phyloP scores from a whole-genome alignment of 495 filamentous ascomycete genomes.

The Amniculicola lignicola region DNA sequence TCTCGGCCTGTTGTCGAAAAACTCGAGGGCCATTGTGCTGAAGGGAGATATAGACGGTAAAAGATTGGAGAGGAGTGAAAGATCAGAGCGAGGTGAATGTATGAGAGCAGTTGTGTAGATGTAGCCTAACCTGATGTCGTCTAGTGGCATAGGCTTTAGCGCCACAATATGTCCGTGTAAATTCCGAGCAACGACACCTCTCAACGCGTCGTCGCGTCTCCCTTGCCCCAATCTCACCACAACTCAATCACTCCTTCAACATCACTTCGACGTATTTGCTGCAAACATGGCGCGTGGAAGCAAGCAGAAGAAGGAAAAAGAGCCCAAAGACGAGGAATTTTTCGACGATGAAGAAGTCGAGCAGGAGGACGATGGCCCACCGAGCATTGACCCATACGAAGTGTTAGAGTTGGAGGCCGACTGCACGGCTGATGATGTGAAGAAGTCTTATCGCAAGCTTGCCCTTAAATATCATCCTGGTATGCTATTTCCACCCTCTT shows the following conservation, averaged over 20 bases:
- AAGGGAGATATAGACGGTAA: not conserved
- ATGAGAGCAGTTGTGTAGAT: too few relatives aligned
- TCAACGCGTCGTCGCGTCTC: slow-evolving; percentile 26
- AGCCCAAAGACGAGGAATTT: slow-evolving; percentile 2
- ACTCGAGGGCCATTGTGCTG: slow-evolving; percentile 6
- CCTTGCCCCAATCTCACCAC: not conserved
- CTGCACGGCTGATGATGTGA: slow-evolving; percentile 42
- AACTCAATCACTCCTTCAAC: not conserved
- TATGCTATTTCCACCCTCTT: not conserved
- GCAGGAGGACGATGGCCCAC: slow-evolving; percentile 35
- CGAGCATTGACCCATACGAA: slow-evolving; percentile 44
- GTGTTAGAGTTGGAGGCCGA: slow-evolving; percentile 39
- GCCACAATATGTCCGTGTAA: slow-evolving; percentile 20
- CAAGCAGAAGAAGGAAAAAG: not conserved
- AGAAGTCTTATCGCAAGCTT: slow-evolving; percentile 45
- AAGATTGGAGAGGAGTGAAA: not conserved
- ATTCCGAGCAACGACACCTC: slow-evolving; percentile 6
- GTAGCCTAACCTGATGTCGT: too few relatives aligned
- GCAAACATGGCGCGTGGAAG: slow-evolving; percentile 4
- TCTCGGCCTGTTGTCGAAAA: not conserved
- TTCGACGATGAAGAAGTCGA: slow-evolving; percentile 11
- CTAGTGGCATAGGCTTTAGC: too few relatives aligned
- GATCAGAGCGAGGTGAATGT: too few relatives aligned
- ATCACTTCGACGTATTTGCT: not conserved
- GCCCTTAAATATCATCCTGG: slow-evolving; percentile 47